Percentiles rank a stretch among this genome's conserved stretches.
phyloP scores from a whole-genome alignment of 192 early-diverging fungal species.

The Entomortierella beljakovae region DNA sequence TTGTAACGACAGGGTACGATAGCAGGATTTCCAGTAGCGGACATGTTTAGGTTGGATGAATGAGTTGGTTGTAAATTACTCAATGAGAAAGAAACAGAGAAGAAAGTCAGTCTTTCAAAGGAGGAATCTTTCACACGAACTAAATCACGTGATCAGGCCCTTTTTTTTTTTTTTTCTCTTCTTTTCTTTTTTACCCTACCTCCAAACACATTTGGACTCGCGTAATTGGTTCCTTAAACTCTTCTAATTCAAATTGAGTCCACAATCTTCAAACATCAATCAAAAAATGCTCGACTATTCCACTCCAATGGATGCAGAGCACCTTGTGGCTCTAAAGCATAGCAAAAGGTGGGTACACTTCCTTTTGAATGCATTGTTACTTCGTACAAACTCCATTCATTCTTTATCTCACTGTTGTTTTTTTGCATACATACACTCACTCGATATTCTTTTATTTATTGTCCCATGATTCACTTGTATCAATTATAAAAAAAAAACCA shows the following conservation, averaged over 20 bases:
- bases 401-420: background rate
- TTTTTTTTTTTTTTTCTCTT: background rate
- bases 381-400: too few species aligned
- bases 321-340: conserved; percentile 46
- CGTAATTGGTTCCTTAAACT: too few species aligned
- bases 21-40: conserved; percentile 26
- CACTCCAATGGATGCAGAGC: conserved; percentile 35
- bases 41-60: conserved; percentile 10
- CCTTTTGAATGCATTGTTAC: too few species aligned
- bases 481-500: background rate
- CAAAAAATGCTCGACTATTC: conserved; percentile 31
- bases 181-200: background rate
- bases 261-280: too few species aligned
- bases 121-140: background rate
- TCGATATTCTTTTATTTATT: too few species aligned
- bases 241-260: too few species aligned
- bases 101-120: too few species aligned
- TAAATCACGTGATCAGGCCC: too few species aligned
- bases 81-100: background rate
- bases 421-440: background rate
- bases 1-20: conserved; percentile 71
- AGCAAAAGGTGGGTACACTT: conserved; percentile 41
- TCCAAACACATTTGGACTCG: background rate
- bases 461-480: too few species aligned
- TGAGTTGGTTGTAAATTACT: background rate